phyloP scores from a whole-genome alignment of 306 rosid species.

The Myrica gale region DNA sequence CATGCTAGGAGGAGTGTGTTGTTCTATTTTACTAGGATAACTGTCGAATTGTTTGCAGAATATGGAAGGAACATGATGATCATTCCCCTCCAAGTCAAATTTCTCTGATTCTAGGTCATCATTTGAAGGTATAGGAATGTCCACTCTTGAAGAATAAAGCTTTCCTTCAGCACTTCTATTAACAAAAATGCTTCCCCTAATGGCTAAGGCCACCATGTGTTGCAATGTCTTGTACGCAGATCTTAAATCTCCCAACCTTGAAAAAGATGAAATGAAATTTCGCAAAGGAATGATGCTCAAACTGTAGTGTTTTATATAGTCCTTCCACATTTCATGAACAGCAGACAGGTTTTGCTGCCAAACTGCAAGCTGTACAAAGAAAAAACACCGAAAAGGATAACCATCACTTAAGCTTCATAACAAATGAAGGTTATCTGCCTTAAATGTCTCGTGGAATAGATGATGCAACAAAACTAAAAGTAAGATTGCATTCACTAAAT shows the following conservation, averaged over 20 bases:
- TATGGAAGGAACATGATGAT: conserved; percentile 29
- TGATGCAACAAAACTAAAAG: not conserved
- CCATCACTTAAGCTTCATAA: not conserved
- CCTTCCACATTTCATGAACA: conserved; percentile 67
- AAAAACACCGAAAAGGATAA: conserved; percentile 20
- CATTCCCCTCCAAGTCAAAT: conserved; percentile 37
- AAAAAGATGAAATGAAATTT: conserved; percentile 57
- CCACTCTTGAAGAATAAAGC: conserved; percentile 51
- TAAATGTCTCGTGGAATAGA: not conserved
- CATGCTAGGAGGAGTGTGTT: conserved; percentile 23
- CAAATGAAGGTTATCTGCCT: not conserved
- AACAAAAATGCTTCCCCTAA: conserved; percentile 37
- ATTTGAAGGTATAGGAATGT: conserved; percentile 69
- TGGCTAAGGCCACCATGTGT: conserved; percentile 57
- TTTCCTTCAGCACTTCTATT: conserved; percentile 37
- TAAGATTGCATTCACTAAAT: not conserved
- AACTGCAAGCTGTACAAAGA: conserved; percentile 79
- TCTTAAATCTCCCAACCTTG: conserved; percentile 46
- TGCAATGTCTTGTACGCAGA: conserved; percentile 59
- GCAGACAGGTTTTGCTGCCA: conserved; percentile 62
- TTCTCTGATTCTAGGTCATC: conserved; percentile 32
- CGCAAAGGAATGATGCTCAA: conserved; percentile 43
- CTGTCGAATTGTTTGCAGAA: conserved; percentile 22
- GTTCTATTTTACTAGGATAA: conserved; percentile 31
- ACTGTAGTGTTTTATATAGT: conserved; percentile 54